Evolutionary conservation across 1,284 basidiomycete species (phyloP).

Genomic region (Rhodotorula sp.): DNA sequence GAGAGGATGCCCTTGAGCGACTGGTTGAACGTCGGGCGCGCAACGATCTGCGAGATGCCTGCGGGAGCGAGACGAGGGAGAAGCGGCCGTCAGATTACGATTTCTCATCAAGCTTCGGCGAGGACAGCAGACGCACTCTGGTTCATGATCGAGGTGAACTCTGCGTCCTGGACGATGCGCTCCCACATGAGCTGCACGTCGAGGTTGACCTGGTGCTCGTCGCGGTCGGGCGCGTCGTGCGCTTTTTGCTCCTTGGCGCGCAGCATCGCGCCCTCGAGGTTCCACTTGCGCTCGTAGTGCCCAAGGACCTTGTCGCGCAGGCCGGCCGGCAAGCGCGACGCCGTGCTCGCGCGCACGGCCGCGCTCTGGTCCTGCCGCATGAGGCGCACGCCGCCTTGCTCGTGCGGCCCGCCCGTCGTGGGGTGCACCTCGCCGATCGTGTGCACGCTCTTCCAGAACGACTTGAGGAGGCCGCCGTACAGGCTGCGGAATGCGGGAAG

Average conservation of each 20-base stretch:
- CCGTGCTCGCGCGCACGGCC: constrained; percentile 67
- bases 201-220: constrained; percentile 43
- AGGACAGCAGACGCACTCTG: constrained; percentile 58
- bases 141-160: constrained; percentile 61
- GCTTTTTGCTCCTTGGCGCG: constrained; percentile 43
- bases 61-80: background rate
- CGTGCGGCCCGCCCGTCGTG: background rate
- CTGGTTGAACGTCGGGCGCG: constrained; percentile 78
- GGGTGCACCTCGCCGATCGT: constrained; percentile 34
- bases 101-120: too few species aligned
- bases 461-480: constrained; percentile 67
- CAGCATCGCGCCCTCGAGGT: constrained; percentile 36
- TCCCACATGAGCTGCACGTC: constrained; percentile 77
- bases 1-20: constrained; percentile 81
- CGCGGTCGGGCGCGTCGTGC: constrained; percentile 45
- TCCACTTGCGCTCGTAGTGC: constrained; percentile 54
- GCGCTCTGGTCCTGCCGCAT: constrained; percentile 66
- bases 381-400: constrained; percentile 24
- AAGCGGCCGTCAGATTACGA: background rate
- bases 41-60: constrained; percentile 64
- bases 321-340: constrained; percentile 71
- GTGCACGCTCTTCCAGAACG: constrained; percentile 42
- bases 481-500: constrained; percentile 79
- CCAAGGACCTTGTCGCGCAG: constrained; percentile 63
- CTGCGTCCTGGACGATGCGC: constrained; percentile 65